Conservation (phyloP, 441 rosid genomes). For the Corymbia citriodora region DNA sequence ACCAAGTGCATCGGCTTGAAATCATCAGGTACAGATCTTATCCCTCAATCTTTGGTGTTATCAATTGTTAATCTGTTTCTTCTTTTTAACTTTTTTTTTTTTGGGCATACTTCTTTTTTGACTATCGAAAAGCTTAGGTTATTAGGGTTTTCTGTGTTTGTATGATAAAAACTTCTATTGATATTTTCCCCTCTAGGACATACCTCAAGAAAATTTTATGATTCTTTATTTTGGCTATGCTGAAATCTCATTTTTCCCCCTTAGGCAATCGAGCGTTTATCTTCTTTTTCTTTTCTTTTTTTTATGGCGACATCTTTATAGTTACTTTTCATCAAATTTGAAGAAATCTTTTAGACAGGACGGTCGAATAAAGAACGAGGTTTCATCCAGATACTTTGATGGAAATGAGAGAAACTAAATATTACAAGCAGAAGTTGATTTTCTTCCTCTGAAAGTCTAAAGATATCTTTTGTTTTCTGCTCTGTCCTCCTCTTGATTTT, state of each 20-base stretch:
- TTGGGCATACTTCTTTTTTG: no score
- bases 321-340: neutral
- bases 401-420: neutral
- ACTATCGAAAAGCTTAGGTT: neutral
- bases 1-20: neutral
- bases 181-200: neutral
- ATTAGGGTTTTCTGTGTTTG: neutral
- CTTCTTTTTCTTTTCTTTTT: neutral
- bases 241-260: neutral
- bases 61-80: neutral
- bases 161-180: neutral
- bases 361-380: neutral
- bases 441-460: neutral
- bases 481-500: neutral
- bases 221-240: neutral
- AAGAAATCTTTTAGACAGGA: neutral
- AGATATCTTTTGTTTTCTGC: neutral
- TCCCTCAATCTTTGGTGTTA: neutral
- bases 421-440: neutral
- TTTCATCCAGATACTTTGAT: neutral
- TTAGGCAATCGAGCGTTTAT: neutral
- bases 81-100: neutral
- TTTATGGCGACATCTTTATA: neutral
- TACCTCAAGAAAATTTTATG: neutral
- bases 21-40: neutral